A percentile compares a stretch with the other conserved stretches of the same genome.
Evolutionary conservation across 345 rosid species (phyloP).

Genomic region (Anacardium occidentale): DNA sequence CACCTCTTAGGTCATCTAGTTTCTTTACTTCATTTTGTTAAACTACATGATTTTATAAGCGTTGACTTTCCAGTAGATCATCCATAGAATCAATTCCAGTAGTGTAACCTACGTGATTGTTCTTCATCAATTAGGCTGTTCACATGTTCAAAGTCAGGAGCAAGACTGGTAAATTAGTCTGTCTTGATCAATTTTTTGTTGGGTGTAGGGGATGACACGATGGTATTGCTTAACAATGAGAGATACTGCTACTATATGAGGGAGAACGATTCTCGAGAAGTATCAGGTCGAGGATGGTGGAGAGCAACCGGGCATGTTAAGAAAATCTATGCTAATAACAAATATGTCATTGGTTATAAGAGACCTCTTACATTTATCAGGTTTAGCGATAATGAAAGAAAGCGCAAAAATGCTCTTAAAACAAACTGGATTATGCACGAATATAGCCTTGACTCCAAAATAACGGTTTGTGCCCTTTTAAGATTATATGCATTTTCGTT

Average conservation of each 20-base stretch:
- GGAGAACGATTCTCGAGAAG: not conserved
- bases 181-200: not conserved
- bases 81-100: no score
- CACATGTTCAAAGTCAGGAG: no score
- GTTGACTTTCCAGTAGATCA: no score
- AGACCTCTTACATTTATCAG: conserved; percentile 16
- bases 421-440: conserved; percentile 29
- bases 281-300: not conserved
- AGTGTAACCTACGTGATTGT: no score
- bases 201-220: conserved; percentile 3
- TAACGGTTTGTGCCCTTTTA: conserved; percentile 8
- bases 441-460: not conserved
- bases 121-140: no score
- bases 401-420: conserved; percentile 27
- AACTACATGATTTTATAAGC: no score
- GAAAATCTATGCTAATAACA: conserved; percentile 6
- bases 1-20: no score
- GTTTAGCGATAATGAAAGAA: conserved; percentile 14
- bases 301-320: conserved; percentile 30
- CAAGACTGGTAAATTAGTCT: not conserved
- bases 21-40: no score
- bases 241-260: conserved; percentile 23
- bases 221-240: conserved; percentile 13
- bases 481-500: not conserved
- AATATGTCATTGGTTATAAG: conserved; percentile 12